Base-by-base conservation (phyloP, 108 stramenopile genomes). In the Nannochloropsis gaditana region DNA sequence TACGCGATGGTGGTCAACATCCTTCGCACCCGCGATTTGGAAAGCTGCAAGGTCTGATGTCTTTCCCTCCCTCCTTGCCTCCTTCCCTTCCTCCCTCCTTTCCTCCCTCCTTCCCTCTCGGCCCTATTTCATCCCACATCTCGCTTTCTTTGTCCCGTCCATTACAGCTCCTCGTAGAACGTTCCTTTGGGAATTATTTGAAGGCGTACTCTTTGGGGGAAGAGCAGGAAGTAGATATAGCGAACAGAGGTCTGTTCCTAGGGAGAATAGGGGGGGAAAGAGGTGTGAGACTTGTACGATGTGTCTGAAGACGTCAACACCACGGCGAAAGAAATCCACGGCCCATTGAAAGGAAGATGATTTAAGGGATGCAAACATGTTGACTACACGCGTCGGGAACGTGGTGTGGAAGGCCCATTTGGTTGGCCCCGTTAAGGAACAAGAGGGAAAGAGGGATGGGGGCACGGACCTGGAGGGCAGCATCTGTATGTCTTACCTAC, bases 131-230 rank as follows among this genome's bases (percentile, higher is more conserved):
- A 50, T 50, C 15, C 47, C 47, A 10, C 15, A 1, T 50, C 47
- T 15, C 15, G 11, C 47, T 50, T 50, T 15, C 47, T 50, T 15
- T 15, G 11, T 50, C 47, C 47, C 1, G 10, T 15, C 47, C 47
- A 10, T 10, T 50, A 11, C 47, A 50, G 47, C 11, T 50, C 11
- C 43, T 89, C 9, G 88, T 89, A 9, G 85, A 89, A 84, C 84
- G 81, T 43, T 84, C 83, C 80, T 89, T 89, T 50, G 88, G 88
- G n/a, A 85, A 83, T 80, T 89, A 86, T 80, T 44, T 86, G 44
- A 50, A 50, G 47, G 47, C 47, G 11, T 50, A 50, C 47, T 50
- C 47, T 15, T 50, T 50, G 47, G 47, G 47, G 11, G 47, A 50
- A 50, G 47, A 50, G 47, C 47, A 50, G 15, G 47, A 50, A 50